These are phyloP conservation scores for Penicillium occitanis DNA, from an alignment of 2,329 filamentous ascomycete genomes.

Conservation along the genomic window DNA sequence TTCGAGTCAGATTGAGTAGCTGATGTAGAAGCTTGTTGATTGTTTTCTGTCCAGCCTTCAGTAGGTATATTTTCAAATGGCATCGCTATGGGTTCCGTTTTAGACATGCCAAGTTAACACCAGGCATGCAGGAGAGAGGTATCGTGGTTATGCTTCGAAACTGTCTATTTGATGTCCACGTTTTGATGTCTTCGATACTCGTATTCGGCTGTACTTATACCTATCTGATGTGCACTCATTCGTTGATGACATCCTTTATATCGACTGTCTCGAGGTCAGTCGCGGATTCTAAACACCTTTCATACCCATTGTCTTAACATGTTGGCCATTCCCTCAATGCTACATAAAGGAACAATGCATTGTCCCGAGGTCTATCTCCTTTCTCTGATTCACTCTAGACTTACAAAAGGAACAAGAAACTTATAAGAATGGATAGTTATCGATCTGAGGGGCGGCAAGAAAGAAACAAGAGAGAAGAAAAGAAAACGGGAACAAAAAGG, in stretches of 20 bases:
- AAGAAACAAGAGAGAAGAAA: slow-evolving; percentile 1
- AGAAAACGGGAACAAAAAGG: not conserved
- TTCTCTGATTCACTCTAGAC: not conserved
- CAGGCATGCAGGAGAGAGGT: not conserved
- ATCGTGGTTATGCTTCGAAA: not conserved
- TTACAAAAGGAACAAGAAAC: not conserved
- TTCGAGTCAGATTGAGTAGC: not conserved
- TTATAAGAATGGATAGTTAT: slow-evolving; percentile 5
- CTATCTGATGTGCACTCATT: too few relatives aligned
- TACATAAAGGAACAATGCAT: not conserved
- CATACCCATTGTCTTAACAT: not conserved
- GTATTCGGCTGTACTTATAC: not conserved
- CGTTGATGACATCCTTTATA: not conserved
- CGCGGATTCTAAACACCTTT: not conserved
- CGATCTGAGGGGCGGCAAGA: slow-evolving; percentile 5
- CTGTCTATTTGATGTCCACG: not conserved
- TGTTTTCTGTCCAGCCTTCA: not conserved
- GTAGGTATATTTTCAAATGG: not conserved
- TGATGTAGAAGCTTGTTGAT: not conserved
- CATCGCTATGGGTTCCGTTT: not conserved
- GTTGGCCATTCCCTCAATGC: not conserved
- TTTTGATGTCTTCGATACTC: not conserved
- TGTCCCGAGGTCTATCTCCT: not conserved
- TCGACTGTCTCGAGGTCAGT: not conserved
- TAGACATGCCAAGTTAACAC: not conserved